A percentile compares a stretch with the other conserved stretches of the same genome.
These are phyloP conservation scores for Bathelium albidoporum DNA, from an alignment of 495 filamentous ascomycete species.

Conservation along the genomic window DNA sequence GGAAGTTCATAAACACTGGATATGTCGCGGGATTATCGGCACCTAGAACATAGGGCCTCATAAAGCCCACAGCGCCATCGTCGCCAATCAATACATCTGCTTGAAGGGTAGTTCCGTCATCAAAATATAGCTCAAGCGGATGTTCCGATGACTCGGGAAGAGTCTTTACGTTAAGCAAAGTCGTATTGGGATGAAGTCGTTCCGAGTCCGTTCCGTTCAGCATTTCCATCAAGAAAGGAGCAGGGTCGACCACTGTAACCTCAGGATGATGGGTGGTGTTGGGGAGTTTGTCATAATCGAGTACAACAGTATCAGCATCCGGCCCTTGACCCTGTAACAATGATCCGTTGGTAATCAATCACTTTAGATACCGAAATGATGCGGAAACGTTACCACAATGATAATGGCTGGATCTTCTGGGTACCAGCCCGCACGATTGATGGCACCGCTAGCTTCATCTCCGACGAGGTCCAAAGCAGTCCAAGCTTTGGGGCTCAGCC, in stretches of 20 bases:
- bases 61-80: constrained; percentile 4
- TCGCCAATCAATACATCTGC: constrained; percentile 7
- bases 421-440: not conserved
- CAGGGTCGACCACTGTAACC: constrained; percentile 5
- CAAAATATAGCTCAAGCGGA: constrained; percentile 1
- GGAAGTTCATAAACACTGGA: constrained; percentile 7
- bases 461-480: not conserved
- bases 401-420: not conserved
- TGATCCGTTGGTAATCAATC: not conserved
- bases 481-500: not conserved
- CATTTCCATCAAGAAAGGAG: constrained; percentile 8
- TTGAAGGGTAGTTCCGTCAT: constrained; percentile 4
- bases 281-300: constrained; percentile 5
- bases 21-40: not conserved
- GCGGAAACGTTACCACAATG: not conserved
- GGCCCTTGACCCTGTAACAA: constrained; percentile 1
- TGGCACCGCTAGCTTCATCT: not conserved
- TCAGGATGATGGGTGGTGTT: constrained; percentile 7
- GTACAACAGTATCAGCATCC: constrained; percentile 1
- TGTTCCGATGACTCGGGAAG: not conserved
- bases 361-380: not conserved
- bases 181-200: constrained; percentile 7
- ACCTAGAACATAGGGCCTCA: constrained; percentile 4
- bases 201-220: constrained; percentile 2
- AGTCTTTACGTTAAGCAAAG: constrained; percentile 2